Base-by-base conservation (phyloP, 352 stramenopile genomes). In the Pythium rishiriense region DNA sequence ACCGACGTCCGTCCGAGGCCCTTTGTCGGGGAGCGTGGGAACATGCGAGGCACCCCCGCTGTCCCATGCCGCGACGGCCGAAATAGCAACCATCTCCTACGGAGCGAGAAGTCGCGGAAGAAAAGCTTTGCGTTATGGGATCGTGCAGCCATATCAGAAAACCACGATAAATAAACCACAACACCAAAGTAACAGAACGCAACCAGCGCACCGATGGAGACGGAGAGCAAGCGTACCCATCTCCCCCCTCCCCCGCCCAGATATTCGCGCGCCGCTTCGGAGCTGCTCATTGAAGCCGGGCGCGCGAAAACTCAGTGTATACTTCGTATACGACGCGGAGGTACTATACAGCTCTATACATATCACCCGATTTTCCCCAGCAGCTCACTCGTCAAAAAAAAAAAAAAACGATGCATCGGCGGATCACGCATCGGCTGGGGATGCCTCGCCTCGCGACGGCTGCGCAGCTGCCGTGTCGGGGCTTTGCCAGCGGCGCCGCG, bases 331-430 rank as follows among this genome's bases (percentile, higher is more conserved):
- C 8, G 10, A 14, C 12, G 10, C 28, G 8, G 11, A 28, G 49
- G 21, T 47, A n/a, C 0, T 46, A 7, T 47, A 39, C 10, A 39
- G 14, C 11, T 17, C 31, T 5, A 35, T 10, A 35, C 31, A 10
- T 5, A 35, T 35, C 9, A 43, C n/a, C 37, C 6, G 11, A 43
- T 6, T 17, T n/a, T 6, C 8, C n/a, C 28, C 19, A 63, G 43
- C 29, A 61, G 39, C 45, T 63, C 43, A 63, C 24, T 45, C 53
- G 26, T 22, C 19, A 46, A 55, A 31, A 31, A 14, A 21, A 3
- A 21, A 55, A 46, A 55, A 31, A 31, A 14, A 21, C 8, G 29
- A 55, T 50, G 56, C 7, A 3, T 52, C 11, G 24, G 24, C 15
- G 37, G 24, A 21, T 41, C 1, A 15, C 24, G 37, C 24, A 39